Evolutionary conservation across 1,139 yeast genomes (phyloP).

Genomic region (Zygotorulaspora mrakii): DNA sequence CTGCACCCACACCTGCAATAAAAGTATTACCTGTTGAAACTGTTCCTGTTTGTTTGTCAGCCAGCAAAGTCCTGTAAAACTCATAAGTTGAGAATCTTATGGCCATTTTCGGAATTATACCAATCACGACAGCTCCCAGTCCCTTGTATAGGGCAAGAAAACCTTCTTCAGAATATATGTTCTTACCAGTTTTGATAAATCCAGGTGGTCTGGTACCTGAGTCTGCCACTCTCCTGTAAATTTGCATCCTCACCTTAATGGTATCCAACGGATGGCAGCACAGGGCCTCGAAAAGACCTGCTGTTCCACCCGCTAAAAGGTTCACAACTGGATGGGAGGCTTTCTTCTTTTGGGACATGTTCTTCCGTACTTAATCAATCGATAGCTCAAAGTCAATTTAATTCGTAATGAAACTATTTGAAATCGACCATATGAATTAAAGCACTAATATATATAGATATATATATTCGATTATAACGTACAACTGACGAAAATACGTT

Average conservation of each 20-base stretch:
- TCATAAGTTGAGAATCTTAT: conserved; percentile 93
- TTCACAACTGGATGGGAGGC: conserved; percentile 57
- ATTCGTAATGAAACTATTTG: too few relatives aligned
- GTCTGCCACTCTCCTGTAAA: conserved; percentile 53
- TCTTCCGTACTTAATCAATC: neutral
- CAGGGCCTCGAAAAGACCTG: conserved; percentile 93
- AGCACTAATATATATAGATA: neutral
- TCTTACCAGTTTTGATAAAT: conserved; percentile 73
- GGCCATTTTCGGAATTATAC: conserved; percentile 98
- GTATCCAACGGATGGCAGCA: conserved; percentile 96
- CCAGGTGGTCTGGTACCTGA: conserved; percentile 74
- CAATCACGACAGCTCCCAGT: conserved; percentile 93
- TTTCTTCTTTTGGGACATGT: conserved; percentile 31
- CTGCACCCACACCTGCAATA: conserved; percentile 95
- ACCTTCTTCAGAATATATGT: conserved; percentile 76
- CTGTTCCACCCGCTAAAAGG: conserved; percentile 93
- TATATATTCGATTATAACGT: too few relatives aligned
- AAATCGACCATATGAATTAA: too few relatives aligned
- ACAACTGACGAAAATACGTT: too few relatives aligned
- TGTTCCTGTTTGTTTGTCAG: conserved; percentile 57
- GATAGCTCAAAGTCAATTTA: too few relatives aligned
- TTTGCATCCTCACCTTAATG: conserved; percentile 95
- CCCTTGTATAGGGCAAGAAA: conserved; percentile 89
- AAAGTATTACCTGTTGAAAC: conserved; percentile 72
- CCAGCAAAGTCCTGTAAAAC: conserved; percentile 69